phyloP scores from a whole-genome alignment of 176 grass and related monocot species.

The Phoenix dactylifera region DNA sequence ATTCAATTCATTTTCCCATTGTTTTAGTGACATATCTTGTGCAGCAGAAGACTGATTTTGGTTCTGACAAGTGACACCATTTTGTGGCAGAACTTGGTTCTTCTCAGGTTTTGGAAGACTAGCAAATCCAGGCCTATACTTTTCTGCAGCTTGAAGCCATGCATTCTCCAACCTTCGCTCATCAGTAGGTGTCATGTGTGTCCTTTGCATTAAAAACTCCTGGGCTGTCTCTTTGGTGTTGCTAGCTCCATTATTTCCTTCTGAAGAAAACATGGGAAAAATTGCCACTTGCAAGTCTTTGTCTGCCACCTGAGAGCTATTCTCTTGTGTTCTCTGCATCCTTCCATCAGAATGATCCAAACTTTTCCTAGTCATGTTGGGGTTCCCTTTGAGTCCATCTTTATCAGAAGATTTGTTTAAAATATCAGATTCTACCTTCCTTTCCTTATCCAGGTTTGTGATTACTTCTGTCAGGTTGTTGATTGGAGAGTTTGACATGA shows the following conservation, averaged over 20 bases:
- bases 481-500: conserved; percentile 3
- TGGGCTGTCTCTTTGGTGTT: conserved; percentile 14
- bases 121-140: conserved; percentile 28
- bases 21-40: conserved; percentile 25
- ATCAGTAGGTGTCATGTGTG: conserved; percentile 22
- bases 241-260: conserved; percentile 15
- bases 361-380: conserved; percentile 27
- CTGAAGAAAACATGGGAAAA: conserved; percentile 14
- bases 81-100: conserved; percentile 49
- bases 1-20: conserved; percentile 37
- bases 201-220: conserved; percentile 12
- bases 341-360: conserved; percentile 24
- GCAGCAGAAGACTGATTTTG: conserved; percentile 22
- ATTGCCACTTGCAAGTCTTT: conserved; percentile 7
- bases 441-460: conserved; percentile 9
- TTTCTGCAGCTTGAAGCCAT: conserved; percentile 58
- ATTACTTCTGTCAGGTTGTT: neutral
- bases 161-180: conserved; percentile 86
- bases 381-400: conserved; percentile 27
- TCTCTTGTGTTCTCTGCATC: conserved; percentile 15
- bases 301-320: conserved; percentile 8
- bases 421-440: conserved; percentile 21
- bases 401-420: conserved; percentile 29
- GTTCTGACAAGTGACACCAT: conserved; percentile 16
- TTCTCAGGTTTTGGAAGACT: conserved; percentile 44